Percentiles rank a stretch among this genome's conserved stretches.
Evolutionary conservation across 495 filamentous ascomycete genomes (phyloP).

Genomic region (Aspergillus hancockii): DNA sequence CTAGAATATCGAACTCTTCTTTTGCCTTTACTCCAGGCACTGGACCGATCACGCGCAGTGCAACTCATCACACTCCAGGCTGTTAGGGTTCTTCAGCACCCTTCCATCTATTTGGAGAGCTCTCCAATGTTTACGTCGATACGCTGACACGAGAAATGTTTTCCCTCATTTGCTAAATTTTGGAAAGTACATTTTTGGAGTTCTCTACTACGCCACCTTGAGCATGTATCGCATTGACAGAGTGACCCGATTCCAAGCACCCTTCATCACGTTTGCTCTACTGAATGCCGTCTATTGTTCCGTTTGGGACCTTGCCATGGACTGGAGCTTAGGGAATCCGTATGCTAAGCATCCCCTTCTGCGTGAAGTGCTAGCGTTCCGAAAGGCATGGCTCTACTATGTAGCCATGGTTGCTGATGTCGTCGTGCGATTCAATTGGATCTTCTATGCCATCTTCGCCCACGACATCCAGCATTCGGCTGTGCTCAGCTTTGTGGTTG

Average conservation of each 20-base stretch:
- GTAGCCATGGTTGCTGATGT: conserved; percentile 79
- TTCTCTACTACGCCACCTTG: conserved; percentile 73
- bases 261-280: conserved; percentile 77
- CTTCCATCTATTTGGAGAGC: conserved; percentile 86
- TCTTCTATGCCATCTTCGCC: conserved; percentile 86
- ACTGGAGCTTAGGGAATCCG: conserved; percentile 84
- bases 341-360: conserved; percentile 69
- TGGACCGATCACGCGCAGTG: conserved; percentile 75
- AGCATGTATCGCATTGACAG: conserved; percentile 79
- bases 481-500: conserved; percentile 71
- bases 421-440: conserved; percentile 91
- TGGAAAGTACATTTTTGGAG: conserved; percentile 86
- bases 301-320: conserved; percentile 97
- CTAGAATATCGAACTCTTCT: conserved; percentile 88
- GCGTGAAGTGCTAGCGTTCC: conserved; percentile 78
- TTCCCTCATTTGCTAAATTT: conserved; percentile 94
- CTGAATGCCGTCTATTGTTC: conserved; percentile 82
- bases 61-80: conserved; percentile 80
- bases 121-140: conserved; percentile 88
- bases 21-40: conserved; percentile 80
- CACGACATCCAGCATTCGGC: conserved; percentile 78
- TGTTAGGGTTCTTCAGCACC: conserved; percentile 83
- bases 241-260: conserved; percentile 51
- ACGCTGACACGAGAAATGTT: conserved; percentile 77
- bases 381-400: conserved; percentile 79